Evolutionary conservation across 148 eudicot genomes (phyloP).

Genomic region (Limonium bicolor): DNA sequence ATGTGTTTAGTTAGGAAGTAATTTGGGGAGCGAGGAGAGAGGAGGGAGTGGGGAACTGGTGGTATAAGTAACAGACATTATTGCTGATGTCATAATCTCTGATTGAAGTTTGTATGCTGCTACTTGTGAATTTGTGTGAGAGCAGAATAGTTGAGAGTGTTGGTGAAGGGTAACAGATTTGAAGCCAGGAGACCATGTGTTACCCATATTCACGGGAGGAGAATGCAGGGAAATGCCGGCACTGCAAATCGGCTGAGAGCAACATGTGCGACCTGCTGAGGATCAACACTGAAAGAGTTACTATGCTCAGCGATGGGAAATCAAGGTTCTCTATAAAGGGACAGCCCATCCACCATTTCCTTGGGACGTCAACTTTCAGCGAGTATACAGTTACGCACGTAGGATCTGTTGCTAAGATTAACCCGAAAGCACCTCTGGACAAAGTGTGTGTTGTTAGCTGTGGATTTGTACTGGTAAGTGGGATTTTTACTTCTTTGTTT

Average conservation of each 20-base stretch:
- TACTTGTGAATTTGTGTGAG: background rate
- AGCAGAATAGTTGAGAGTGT: slow-evolving; percentile 6
- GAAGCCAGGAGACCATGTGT: slow-evolving; percentile 1
- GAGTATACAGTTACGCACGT: slow-evolving; percentile 1
- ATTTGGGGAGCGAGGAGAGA: no score
- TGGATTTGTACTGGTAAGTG: slow-evolving; percentile 4
- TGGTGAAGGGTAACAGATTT: slow-evolving; percentile 3
- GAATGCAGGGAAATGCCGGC: slow-evolving; percentile 4
- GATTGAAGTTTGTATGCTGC: background rate
- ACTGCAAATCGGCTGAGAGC: slow-evolving; percentile 3
- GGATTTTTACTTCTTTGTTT: background rate
- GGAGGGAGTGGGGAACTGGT: no score
- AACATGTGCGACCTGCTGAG: slow-evolving; percentile 7
- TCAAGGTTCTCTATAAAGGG: slow-evolving; percentile 3
- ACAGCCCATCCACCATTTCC: slow-evolving; percentile 4
- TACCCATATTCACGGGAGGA: slow-evolving; percentile 2
- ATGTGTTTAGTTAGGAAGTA: no score
- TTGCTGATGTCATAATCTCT: no score
- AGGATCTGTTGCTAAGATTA: slow-evolving; percentile 6
- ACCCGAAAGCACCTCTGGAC: slow-evolving; percentile 3
- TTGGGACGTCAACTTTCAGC: slow-evolving; percentile 5
- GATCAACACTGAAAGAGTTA: slow-evolving; percentile 6
- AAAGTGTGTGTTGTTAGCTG: slow-evolving; percentile 4
- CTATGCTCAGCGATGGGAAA: slow-evolving; percentile 1
- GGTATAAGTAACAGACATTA: no score